Conservation (phyloP, 2,329 filamentous ascomycete genomes). For the Penicillium sp. region DNA sequence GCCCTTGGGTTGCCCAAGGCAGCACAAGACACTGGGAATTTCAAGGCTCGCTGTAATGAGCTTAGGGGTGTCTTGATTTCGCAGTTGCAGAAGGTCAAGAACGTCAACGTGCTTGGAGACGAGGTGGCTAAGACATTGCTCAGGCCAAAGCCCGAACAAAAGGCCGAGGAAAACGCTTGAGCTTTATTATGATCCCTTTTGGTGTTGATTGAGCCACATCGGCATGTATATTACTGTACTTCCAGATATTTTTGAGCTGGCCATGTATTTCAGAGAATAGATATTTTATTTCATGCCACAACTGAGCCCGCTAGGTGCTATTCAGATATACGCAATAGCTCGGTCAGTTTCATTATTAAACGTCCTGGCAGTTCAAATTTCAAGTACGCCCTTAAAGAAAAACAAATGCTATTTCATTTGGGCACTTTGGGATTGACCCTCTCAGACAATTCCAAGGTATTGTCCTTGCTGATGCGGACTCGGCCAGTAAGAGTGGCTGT, state of each 20-base stretch:
- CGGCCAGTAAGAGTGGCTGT: constrained; percentile 62
- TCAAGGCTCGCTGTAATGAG: not conserved
- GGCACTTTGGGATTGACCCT: not conserved
- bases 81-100: constrained; percentile 44
- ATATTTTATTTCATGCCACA: constrained; percentile 8
- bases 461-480: constrained; percentile 67
- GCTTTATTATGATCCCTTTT: not conserved
- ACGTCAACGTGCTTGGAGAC: not conserved
- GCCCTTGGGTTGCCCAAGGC: constrained; percentile 23
- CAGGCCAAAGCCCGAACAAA: not conserved
- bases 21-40: not conserved
- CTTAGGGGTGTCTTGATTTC: not conserved
- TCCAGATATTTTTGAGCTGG: constrained; percentile 18
- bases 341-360: not conserved
- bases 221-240: constrained; percentile 23
- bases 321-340: not conserved
- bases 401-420: not conserved
- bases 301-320: not conserved
- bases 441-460: constrained; percentile 60
- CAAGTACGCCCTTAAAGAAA: not conserved
- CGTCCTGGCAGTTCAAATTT: not conserved
- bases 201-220: constrained; percentile 6
- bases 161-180: not conserved
- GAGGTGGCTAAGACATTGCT: constrained; percentile 26
- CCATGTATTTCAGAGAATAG: constrained; percentile 19